These are phyloP conservation scores for Aspergillus conjunctus DNA, from an alignment of 495 filamentous ascomycete genomes.

Conservation along the genomic window DNA sequence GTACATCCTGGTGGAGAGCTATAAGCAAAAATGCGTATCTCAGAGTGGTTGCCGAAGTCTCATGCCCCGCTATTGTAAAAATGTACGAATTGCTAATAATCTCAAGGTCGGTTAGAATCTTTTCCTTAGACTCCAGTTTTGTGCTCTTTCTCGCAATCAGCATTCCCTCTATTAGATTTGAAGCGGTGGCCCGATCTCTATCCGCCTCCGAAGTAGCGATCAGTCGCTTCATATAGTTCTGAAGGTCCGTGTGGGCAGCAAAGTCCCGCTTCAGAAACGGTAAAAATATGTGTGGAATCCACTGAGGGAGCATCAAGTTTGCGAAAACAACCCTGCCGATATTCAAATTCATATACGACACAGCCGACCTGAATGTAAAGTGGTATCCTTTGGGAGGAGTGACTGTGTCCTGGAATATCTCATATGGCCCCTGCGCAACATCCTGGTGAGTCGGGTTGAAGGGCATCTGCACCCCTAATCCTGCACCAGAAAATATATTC, in stretches of 20 bases:
- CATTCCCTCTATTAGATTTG: conserved; percentile 33
- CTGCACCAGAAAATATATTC: conserved; percentile 46
- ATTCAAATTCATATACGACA: conserved; percentile 22
- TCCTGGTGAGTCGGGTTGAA: conserved; percentile 16
- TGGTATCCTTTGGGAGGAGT: conserved; percentile 23
- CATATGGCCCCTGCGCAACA: conserved; percentile 3
- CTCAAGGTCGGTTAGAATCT: conserved; percentile 38
- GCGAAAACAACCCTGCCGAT: conserved; percentile 18
- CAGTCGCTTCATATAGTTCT: conserved; percentile 20
- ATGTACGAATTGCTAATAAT: conserved; percentile 53
- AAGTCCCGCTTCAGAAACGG: conserved; percentile 26
- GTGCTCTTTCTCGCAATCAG: conserved; percentile 12
- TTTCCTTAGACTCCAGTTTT: conserved; percentile 14
- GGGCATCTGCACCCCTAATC: conserved; percentile 42
- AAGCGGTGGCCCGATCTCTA: not conserved
- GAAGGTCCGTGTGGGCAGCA: conserved; percentile 22
- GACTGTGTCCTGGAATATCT: conserved; percentile 23
- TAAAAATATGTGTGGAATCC: conserved; percentile 20
- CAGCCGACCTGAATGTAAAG: conserved; percentile 26
- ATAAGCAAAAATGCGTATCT: conserved; percentile 44
- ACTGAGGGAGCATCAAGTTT: conserved; percentile 21
- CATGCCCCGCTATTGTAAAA: conserved; percentile 54
- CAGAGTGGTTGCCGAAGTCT: conserved; percentile 51
- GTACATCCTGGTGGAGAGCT: conserved; percentile 41
- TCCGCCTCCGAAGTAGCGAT: conserved; percentile 10